phyloP scores from a whole-genome alignment of 176 grass and related monocot genomes.

The maize (Zea mays) region DNA sequence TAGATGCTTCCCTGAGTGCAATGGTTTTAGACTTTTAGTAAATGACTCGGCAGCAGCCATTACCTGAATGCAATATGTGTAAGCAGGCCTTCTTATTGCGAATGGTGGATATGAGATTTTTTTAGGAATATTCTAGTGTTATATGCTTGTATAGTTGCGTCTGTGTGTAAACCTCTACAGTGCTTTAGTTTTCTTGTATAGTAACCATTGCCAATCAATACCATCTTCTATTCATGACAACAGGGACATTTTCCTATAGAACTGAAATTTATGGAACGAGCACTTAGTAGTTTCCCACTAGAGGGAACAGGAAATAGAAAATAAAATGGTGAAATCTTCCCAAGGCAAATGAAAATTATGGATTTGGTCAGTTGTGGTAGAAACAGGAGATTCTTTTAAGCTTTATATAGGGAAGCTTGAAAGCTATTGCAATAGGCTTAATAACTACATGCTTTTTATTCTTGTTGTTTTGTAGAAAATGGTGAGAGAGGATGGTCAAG shows the following conservation, averaged over 20 bases:
- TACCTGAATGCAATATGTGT: too few species aligned
- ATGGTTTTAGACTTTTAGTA: neutral
- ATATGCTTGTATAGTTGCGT: neutral
- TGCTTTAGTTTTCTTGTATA: neutral
- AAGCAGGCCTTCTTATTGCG: too few species aligned
- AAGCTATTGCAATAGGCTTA: neutral
- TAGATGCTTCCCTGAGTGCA: neutral
- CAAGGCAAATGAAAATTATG: too few species aligned
- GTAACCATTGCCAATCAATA: too few species aligned
- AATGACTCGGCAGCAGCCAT: too few species aligned
- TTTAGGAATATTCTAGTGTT: neutral
- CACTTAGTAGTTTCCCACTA: too few species aligned
- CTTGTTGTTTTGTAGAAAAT: constrained; percentile 63
- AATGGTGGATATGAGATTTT: neutral
- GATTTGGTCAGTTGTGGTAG: neutral
- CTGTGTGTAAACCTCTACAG: neutral
- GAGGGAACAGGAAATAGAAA: neutral
- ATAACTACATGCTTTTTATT: neutral
- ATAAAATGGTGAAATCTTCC: neutral
- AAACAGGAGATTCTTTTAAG: neutral
- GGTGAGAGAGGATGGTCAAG: constrained; percentile 53
- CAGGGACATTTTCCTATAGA: neutral
- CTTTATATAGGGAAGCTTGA: too few species aligned
- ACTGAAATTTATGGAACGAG: neutral
- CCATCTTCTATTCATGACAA: neutral